Conservation (phyloP, 305 asterid genomes). For the Withania somnifera region DNA sequence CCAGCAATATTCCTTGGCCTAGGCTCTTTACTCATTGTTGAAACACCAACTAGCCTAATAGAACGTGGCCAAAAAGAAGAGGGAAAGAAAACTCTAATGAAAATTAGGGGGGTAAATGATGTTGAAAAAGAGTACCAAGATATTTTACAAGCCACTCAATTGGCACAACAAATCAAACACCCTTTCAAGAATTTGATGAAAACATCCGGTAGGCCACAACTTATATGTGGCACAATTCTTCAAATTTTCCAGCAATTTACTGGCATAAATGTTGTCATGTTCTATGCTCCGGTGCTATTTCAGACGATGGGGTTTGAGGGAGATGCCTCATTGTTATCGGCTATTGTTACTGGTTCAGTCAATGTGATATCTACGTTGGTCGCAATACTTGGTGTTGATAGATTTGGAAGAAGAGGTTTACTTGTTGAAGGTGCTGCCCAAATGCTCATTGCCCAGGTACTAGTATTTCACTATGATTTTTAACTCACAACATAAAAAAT, state of each 20-base stretch:
- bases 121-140: constrained; percentile 17
- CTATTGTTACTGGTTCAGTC: constrained; percentile 22
- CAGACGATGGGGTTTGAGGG: constrained; percentile 24
- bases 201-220: constrained; percentile 14
- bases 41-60: constrained; percentile 22
- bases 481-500: too few relatives aligned
- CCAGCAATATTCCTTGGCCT: constrained; percentile 24
- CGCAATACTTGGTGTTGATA: constrained; percentile 16
- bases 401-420: constrained; percentile 18
- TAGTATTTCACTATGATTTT: background rate
- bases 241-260: constrained; percentile 34
- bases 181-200: constrained; percentile 23
- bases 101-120: constrained; percentile 18
- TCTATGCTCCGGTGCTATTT: constrained; percentile 28
- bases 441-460: constrained; percentile 23
- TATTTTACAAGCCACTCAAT: constrained; percentile 16
- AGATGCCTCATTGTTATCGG: constrained; percentile 23
- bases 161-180: constrained; percentile 2
- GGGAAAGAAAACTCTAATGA: constrained; percentile 10
- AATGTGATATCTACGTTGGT: constrained; percentile 20
- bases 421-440: constrained; percentile 26
- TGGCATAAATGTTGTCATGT: constrained; percentile 53
- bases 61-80: constrained; percentile 9
- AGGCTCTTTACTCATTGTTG: constrained; percentile 13
- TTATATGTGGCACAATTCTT: constrained; percentile 7